Percentiles rank a stretch among this genome's conserved stretches.
phyloP scores from a whole-genome alignment of 129 eudicot species.

The Calendula officinalis region DNA sequence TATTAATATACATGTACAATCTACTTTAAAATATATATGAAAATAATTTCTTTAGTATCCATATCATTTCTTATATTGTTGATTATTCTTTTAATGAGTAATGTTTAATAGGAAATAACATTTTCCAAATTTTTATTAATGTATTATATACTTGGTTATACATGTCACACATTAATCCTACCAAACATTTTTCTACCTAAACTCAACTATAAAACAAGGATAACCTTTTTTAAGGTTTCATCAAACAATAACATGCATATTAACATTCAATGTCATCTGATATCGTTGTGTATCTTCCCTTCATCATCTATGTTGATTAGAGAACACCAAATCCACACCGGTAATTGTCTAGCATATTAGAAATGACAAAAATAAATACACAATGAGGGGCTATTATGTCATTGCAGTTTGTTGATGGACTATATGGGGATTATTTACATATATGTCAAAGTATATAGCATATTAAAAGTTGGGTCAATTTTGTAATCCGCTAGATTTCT shows the following conservation, averaged over 20 bases:
- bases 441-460: constrained; percentile 2
- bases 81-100: no score
- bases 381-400: background rate
- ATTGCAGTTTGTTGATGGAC: constrained; percentile 5
- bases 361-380: background rate
- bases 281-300: background rate
- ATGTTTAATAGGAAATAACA: no score
- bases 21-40: no score
- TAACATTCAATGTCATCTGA: background rate
- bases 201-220: background rate
- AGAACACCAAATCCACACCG: background rate
- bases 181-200: constrained; percentile 26
- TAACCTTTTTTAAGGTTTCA: constrained; percentile 3
- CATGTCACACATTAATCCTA: constrained; percentile 11
- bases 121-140: no score
- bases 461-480: constrained; percentile 18
- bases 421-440: background rate
- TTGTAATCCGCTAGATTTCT: constrained; percentile 16
- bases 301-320: background rate
- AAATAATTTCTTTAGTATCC: no score
- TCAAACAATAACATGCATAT: background rate
- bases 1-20: no score
- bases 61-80: no score
- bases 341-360: background rate
- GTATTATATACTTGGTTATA: background rate